Base-by-base conservation (phyloP, 2,329 filamentous ascomycete genomes). In the Epichloe typhina region DNA sequence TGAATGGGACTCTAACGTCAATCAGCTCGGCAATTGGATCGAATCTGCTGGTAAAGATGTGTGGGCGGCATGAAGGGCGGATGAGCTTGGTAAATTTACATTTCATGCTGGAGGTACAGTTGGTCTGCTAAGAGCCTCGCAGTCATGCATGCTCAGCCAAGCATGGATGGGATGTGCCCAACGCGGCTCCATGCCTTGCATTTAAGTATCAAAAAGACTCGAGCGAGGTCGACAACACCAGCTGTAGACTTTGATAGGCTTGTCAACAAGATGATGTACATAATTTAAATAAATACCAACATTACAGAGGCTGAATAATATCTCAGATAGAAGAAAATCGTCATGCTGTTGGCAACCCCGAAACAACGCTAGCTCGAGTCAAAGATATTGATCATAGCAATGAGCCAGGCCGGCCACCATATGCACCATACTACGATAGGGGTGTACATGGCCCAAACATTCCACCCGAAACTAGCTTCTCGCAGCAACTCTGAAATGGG, bases 1-100 rank as follows among this genome's bases (percentile, higher is more conserved):
- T 65, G 91, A 98, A 62, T 98, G 93, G 93, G 90, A 96, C 66
- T 83, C 84, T 47, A 95, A 89, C 64, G 91, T 98, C 56, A 96
- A 97, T 67, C 84, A 93, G 68, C 76, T 98, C 52, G 91, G 91
- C 56, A 93, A 95, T 72, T 97, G 90, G 89, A 95, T 97, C 63
- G 91, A 97, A 74, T 80, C 82, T 21, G 86, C 87, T 36, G 91
- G 91, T 9, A 88, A 94, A 73, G 91, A 96, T 68, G 89, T 97
- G 40, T 97, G 91, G 91, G 90, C 90, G 55, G 86, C 88, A 57
- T 90, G 74, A 69, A 52, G 19, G 21, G 55, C 39, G 55, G 21
- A 54, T 42, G 5, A 35, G 33, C 21, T 17, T 42, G 36, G n/a
- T 19, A 13, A 33, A 9, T 0, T 40, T 9, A 35, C 36, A 4